Conservation (phyloP, 352 stramenopile species). For the Thalassiosira exigua region DNA sequence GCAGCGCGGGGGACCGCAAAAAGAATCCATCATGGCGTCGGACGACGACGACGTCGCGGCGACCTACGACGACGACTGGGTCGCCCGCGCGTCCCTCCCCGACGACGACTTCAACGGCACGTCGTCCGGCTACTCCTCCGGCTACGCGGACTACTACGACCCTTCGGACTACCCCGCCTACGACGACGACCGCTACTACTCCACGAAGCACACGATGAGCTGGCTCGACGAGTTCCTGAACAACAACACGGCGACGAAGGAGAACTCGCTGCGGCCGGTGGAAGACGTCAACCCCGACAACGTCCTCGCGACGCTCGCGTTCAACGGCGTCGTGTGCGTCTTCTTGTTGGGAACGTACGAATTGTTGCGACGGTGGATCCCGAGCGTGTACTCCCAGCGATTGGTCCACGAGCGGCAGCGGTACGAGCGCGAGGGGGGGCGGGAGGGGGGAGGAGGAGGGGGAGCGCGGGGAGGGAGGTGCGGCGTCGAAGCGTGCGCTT, state of each 20-base stretch:
- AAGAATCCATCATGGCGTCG: no score
- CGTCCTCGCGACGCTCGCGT: conserved; percentile 44
- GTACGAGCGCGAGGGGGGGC: not conserved
- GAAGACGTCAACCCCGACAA: conserved; percentile 57
- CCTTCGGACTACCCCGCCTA: no score
- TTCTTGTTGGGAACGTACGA: conserved; percentile 53
- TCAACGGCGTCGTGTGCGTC: conserved; percentile 54
- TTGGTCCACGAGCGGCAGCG: conserved; percentile 18
- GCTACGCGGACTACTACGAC: no score
- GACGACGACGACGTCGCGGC: no score
- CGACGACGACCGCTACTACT: conserved; percentile 10
- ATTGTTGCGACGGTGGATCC: conserved; percentile 50
- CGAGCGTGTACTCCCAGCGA: conserved; percentile 50
- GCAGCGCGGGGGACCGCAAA: no score
- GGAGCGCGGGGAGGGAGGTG: no score
- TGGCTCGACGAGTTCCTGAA: conserved; percentile 49
- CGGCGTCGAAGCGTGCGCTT: not conserved
- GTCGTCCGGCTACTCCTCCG: no score
- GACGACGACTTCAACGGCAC: no score
- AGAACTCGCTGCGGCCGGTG: conserved; percentile 24
- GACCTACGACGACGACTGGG: no score
- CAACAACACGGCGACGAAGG: conserved; percentile 28
- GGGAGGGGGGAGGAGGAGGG: not conserved
- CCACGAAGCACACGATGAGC: conserved; percentile 12
- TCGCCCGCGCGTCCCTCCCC: no score